These are phyloP conservation scores for Trichophyton verrucosum DNA, from an alignment of 2,329 filamentous ascomycete species.

Conservation along the genomic window DNA sequence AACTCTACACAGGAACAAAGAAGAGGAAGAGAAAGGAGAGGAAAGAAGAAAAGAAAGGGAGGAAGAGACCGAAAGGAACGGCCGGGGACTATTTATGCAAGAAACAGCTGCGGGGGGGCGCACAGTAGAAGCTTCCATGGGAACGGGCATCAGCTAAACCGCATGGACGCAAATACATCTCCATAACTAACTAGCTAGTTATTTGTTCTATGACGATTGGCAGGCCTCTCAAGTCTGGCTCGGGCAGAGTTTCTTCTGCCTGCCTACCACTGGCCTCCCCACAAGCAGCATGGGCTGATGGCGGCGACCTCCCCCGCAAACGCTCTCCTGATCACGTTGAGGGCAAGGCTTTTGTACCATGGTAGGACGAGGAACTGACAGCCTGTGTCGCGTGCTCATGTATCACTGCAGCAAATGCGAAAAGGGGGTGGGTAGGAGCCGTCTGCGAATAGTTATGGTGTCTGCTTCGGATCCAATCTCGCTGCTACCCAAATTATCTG, in stretches of 20 bases:
- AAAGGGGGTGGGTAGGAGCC: too few species aligned
- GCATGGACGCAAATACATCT: too few species aligned
- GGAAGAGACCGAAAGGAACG: neutral
- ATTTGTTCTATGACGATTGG: neutral
- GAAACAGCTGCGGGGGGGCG: neutral
- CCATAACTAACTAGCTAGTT: too few species aligned
- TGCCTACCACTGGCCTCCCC: neutral
- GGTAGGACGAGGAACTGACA: neutral
- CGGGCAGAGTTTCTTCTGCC: neutral
- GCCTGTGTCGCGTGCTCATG: neutral
- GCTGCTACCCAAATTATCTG: neutral
- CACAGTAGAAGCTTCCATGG: neutral
- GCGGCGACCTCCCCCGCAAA: neutral
- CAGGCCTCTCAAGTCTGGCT: neutral
- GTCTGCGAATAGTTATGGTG: too few species aligned
- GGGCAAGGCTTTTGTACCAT: neutral
- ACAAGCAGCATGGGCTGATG: neutral
- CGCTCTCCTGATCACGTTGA: neutral
- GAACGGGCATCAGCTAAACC: neutral
- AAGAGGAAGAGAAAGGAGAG: neutral
- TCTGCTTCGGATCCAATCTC: neutral
- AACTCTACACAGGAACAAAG: neutral
- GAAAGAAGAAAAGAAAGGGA: neutral
- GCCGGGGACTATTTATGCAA: neutral
- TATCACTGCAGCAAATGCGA: neutral